phyloP scores from a whole-genome alignment of 805 yeast species.

The Saccharomycopsis javanensis region DNA sequence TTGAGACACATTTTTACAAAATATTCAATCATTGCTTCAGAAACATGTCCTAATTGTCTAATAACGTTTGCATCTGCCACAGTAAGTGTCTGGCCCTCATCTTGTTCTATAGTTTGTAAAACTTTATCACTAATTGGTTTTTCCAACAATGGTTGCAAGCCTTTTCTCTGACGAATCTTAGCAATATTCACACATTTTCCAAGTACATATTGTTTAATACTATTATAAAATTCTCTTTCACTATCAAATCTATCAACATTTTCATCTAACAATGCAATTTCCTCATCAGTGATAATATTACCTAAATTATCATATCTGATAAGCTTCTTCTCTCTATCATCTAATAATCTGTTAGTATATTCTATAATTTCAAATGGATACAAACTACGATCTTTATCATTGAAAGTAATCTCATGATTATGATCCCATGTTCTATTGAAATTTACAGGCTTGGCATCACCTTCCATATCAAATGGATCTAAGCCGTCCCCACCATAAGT shows the following conservation, averaged over 20 bases:
- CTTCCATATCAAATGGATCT: slow-evolving; percentile 98
- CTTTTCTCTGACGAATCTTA: slow-evolving; percentile 42
- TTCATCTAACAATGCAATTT: slow-evolving; percentile 41
- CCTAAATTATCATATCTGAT: slow-evolving; percentile 71
- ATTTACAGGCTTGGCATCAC: slow-evolving; percentile 94
- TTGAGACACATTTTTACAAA: slow-evolving; percentile 69
- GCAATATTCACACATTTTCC: slow-evolving; percentile 52
- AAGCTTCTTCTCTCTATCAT: slow-evolving; percentile 51
- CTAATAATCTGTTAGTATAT: slow-evolving; percentile 44
- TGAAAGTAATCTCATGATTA: slow-evolving; percentile 59
- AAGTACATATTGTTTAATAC: slow-evolving; percentile 55
- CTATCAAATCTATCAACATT: slow-evolving; percentile 80
- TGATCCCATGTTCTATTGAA: slow-evolving; percentile 94
- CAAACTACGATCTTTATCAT: slow-evolving; percentile 43
- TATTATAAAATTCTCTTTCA: slow-evolving; percentile 72
- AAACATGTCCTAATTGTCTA: slow-evolving; percentile 57
- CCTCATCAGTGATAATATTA: slow-evolving; percentile 32
- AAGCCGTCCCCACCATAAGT: slow-evolving; percentile 98
- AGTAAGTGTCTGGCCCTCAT: slow-evolving; percentile 24
- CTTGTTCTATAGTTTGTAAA: slow-evolving; percentile 26
- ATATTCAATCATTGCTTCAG: slow-evolving; percentile 45
- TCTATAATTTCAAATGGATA: slow-evolving; percentile 61
- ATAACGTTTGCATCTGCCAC: slow-evolving; percentile 38
- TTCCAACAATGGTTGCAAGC: slow-evolving; percentile 37
- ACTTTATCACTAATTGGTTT: slow-evolving; percentile 33